These are phyloP conservation scores for Penicillium lagena DNA, from an alignment of 495 filamentous ascomycete genomes.

Conservation along the genomic window DNA sequence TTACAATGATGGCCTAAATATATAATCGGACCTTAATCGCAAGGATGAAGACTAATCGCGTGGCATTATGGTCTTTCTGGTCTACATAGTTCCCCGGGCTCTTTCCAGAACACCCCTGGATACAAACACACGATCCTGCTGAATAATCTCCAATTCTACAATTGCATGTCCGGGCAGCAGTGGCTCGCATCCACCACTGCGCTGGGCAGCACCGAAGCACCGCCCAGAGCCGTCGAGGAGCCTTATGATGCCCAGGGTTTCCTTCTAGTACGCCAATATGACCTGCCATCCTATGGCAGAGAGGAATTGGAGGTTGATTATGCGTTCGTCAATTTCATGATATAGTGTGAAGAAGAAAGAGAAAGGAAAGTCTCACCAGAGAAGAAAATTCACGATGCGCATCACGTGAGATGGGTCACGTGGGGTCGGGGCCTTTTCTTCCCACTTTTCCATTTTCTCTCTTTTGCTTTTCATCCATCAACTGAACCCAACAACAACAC, in stretches of 20 bases:
- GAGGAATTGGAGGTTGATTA: conserved; percentile 49
- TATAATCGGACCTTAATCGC: too few species aligned
- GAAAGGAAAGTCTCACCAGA: conserved; percentile 15
- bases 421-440: not conserved
- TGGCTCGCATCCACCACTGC: conserved; percentile 36
- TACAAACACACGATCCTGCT: too few species aligned
- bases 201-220: conserved; percentile 14
- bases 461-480: not conserved
- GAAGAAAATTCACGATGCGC: not conserved
- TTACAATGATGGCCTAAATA: too few species aligned
- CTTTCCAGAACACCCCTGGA: too few species aligned
- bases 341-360: conserved; percentile 34
- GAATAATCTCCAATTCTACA: not conserved
- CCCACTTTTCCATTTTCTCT: not conserved
- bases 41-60: too few species aligned
- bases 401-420: conserved; percentile 19
- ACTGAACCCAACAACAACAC: not conserved
- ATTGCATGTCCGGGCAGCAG: conserved; percentile 34
- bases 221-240: conserved; percentile 24
- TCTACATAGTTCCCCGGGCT: too few species aligned
- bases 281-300: conserved; percentile 41
- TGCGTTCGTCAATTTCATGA: conserved; percentile 41
- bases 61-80: too few species aligned
- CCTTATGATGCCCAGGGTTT: conserved; percentile 21
- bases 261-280: conserved; percentile 50